Base-by-base conservation (phyloP, 2,329 filamentous ascomycete species). In the Ophiostoma ips region DNA sequence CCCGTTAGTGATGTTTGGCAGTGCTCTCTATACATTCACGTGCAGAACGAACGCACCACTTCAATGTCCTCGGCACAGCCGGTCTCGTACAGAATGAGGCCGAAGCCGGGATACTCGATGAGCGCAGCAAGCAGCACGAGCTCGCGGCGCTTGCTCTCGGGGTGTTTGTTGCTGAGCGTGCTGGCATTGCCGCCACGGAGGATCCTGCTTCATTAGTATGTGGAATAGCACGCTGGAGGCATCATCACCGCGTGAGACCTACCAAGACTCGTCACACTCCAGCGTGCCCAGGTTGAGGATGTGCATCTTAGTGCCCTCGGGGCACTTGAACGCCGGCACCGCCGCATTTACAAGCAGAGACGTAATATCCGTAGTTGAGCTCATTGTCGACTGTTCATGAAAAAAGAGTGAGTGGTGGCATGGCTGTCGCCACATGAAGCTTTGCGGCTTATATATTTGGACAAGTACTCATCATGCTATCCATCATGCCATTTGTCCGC, bases 11-110 rank as follows among this genome's bases (percentile, higher is more conserved):
- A 19, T n/a, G n/a, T n/a, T n/a, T n/a, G n/a, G n/a, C n/a, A n/a
- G n/a, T n/a, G n/a, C n/a, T n/a, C n/a, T n/a, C n/a, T n/a, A n/a
- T n/a, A n/a, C n/a, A n/a, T n/a, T n/a, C n/a, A 13, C 5, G 5
- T 13, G 18, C 9, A 9, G 3, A 24, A 12, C 9, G 2, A 21
- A 8, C 4, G 16, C 10, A 41, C 21, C 28, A 49, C 50, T 3
- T 52, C 50, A 5, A 52, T 41, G n/a, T 52, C 46, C 30, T 52
- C 50, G 12, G 50, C 50, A n/a, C 50, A 52, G 10, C 50, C 50
- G 5, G 50, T 52, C 41, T 52, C 50, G 28, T 49, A 52, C 5
- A 52, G 41, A 31, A 52, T 52, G 3, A 52, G 35, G 6, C 50
- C 46, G 5, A 46, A 35, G 9, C 41, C 46, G 1, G 50, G 50